A percentile compares a stretch with the other conserved stretches of the same genome.
Conservation (phyloP, 768 basidiomycete genomes). For the Pulveroboletus frians region DNA sequence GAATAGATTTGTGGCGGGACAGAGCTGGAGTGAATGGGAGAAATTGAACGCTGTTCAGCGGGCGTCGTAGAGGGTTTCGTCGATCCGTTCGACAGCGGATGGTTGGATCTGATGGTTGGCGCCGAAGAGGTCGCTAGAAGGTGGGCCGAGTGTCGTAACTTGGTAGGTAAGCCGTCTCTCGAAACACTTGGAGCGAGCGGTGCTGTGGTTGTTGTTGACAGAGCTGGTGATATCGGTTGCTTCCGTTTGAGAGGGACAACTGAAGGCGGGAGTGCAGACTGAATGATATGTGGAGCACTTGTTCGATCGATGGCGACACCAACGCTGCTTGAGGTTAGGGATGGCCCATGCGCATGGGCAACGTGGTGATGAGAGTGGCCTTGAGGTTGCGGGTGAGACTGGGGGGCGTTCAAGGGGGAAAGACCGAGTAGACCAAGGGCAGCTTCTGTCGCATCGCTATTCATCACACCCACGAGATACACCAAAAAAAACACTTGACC, state of each 20-base stretch:
- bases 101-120: slow-evolving; percentile 10
- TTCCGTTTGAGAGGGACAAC: slow-evolving; percentile 42
- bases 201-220: slow-evolving; percentile 8
- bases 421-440: slow-evolving; percentile 54
- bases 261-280: slow-evolving; percentile 20
- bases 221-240: slow-evolving; percentile 21
- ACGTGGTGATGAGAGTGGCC: slow-evolving; percentile 24
- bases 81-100: slow-evolving; percentile 4
- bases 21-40: slow-evolving; percentile 12
- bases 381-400: slow-evolving; percentile 23
- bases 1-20: slow-evolving; percentile 15
- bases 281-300: slow-evolving; percentile 17
- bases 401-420: slow-evolving; percentile 34
- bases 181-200: slow-evolving; percentile 3
- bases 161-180: slow-evolving; percentile 10
- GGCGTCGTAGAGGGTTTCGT: slow-evolving; percentile 15
- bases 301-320: slow-evolving; percentile 26
- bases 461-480: slow-evolving; percentile 31
- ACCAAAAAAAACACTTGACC: slow-evolving; percentile 5
- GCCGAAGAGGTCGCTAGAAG: slow-evolving; percentile 17
- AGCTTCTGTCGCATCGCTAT: slow-evolving; percentile 55
- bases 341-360: slow-evolving; percentile 23
- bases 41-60: slow-evolving; percentile 16
- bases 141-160: slow-evolving; percentile 14
- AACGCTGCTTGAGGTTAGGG: slow-evolving; percentile 21